phyloP scores from a whole-genome alignment of 257 asterid genomes.

The Gentiana dahurica region DNA sequence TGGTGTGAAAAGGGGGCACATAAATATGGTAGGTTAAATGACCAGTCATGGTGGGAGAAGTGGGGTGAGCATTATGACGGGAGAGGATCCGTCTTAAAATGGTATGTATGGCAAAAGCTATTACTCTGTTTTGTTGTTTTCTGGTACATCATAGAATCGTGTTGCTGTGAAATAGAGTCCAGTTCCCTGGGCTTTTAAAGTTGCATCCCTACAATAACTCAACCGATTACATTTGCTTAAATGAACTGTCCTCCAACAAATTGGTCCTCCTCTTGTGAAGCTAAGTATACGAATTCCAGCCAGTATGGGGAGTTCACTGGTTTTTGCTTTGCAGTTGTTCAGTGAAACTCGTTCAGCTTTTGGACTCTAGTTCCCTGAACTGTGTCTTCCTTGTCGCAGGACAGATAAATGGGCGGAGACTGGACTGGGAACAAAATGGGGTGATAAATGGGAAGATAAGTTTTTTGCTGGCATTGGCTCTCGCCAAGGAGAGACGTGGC shows the following conservation, averaged over 20 bases:
- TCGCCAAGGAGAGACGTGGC: conserved; percentile 99
- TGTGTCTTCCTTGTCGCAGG: conserved; percentile 36
- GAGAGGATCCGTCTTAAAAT: conserved; percentile 91
- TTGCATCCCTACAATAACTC: too few relatives aligned
- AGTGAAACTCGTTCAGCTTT: too few relatives aligned
- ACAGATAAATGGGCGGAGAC: conserved; percentile 99
- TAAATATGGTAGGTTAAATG: conserved; percentile 89
- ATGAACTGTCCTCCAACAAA: too few relatives aligned
- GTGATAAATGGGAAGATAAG: conserved; percentile 99
- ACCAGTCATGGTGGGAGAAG: conserved; percentile 99
- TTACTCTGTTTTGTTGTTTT: background rate
- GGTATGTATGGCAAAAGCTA: conserved; percentile 35
- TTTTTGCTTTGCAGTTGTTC: too few relatives aligned
- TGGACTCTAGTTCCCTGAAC: conserved; percentile 1
- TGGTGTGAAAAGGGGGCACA: conserved; percentile 99
- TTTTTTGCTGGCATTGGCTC: conserved; percentile 91
- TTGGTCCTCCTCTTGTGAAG: too few relatives aligned
- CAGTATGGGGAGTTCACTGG: too few relatives aligned
- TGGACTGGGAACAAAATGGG: conserved; percentile 96
- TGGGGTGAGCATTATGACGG: conserved; percentile 99
- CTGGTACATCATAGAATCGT: background rate
- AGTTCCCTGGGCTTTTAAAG: too few relatives aligned
- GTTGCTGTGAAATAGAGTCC: too few relatives aligned
- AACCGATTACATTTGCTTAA: too few relatives aligned
- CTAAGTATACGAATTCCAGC: too few relatives aligned